Base-by-base conservation (phyloP, 345 rosid genomes). In the Bruguiera parviflora region DNA sequence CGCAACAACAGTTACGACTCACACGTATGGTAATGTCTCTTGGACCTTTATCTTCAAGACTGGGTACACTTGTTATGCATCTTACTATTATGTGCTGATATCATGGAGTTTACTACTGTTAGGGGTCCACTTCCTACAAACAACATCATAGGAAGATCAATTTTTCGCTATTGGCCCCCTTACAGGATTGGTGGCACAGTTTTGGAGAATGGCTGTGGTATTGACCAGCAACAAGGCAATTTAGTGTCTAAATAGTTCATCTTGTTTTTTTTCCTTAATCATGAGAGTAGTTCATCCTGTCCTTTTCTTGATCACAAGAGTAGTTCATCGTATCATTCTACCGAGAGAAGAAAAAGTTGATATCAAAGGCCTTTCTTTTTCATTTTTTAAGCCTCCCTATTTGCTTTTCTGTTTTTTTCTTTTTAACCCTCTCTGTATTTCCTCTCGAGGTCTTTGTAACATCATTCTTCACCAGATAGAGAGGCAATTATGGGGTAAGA, bases 1-100 rank as follows among this genome's bases (percentile, higher is more conserved):
- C 90, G 99, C 28, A 95, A 95, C 79, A 92, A 92, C 72, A 90
- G 96, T 73, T 95, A 95, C 22, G 99, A 95, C 75, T 95, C 99
- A 1, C 99, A 95, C 1, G 90, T 90, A 19, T 95, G 99, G 99
- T 95, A 80, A 87, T 53, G 68, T 58, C 49, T 53, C 33, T 51
- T 43, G 63, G 47, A 20, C 47, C 18, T 27, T 22, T n/a, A 21
- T 18, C 56, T 39, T 2, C 58, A 58, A 37, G 20, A 66, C 25
- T 32, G 25, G 21, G 53, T 10, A 15, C 29, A 4, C 15, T 24
- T 25, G 39, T 39, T 25, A 27, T 9, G 16, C 46, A 69, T 2
- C 19, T 55, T 27, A 3, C 39, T 62, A 13, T 67, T 63, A 21
- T n/a, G 58, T 24, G 20, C 63, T 71, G 49, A 67, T 57, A 25